A percentile compares a stretch with the other conserved stretches of the same genome.
Evolutionary conservation across 2,329 filamentous ascomycete species (phyloP).

Genomic region (Ophiocordyceps unilateralis): DNA sequence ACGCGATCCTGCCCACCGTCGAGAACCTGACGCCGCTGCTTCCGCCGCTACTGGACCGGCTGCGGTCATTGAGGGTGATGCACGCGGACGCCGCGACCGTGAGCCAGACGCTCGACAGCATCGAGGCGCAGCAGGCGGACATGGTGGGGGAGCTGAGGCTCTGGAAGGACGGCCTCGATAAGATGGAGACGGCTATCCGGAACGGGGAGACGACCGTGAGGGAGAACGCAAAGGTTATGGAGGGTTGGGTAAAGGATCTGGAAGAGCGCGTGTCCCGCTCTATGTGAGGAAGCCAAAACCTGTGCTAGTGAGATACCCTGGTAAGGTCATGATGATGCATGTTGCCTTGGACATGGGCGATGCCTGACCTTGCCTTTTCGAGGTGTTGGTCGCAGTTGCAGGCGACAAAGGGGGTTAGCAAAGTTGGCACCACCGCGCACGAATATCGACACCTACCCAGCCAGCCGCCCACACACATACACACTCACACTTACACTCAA

Average conservation of each 20-base stretch:
- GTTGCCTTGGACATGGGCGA: no score
- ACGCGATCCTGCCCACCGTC: constrained; percentile 75
- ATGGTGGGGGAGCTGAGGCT: constrained; percentile 70
- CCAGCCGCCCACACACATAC: no score
- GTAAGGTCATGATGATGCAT: no score
- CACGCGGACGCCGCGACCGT: constrained; percentile 78
- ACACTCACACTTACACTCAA: no score
- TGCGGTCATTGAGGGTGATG: constrained; percentile 67
- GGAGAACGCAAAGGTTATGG: constrained; percentile 69
- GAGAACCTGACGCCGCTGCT: constrained; percentile 72
- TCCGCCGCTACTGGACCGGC: constrained; percentile 66
- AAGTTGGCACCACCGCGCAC: no score
- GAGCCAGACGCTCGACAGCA: constrained; percentile 54
- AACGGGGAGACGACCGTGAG: constrained; percentile 54
- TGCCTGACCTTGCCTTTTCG: no score
- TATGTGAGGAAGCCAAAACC: constrained; percentile 12
- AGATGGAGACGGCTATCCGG: constrained; percentile 58
- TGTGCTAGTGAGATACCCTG: constrained; percentile 4
- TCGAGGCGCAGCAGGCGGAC: constrained; percentile 66
- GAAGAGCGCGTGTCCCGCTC: constrained; percentile 57
- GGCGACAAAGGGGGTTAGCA: no score
- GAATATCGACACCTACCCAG: no score
- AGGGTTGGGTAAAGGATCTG: constrained; percentile 75
- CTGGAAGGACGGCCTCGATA: constrained; percentile 68
- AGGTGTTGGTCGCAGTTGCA: no score